These are phyloP conservation scores for Zea luxurians DNA, from an alignment of 176 grass and related monocot species.

Conservation along the genomic window DNA sequence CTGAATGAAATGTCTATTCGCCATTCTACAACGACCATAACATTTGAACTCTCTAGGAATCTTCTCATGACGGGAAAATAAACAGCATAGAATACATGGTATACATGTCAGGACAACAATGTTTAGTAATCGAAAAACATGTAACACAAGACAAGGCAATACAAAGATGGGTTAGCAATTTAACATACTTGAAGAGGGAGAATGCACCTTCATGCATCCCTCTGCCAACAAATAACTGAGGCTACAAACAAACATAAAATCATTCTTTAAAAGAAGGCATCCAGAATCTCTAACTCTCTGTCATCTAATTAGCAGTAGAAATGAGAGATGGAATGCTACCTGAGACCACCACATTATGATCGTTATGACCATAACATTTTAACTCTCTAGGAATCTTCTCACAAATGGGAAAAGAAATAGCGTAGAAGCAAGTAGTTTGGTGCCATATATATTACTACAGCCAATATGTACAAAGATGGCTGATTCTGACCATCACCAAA, in stretches of 20 bases:
- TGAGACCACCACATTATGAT: constrained; percentile 99
- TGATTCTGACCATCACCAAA: constrained; percentile 85
- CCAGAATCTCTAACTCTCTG: neutral
- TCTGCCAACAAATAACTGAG: constrained; percentile 94
- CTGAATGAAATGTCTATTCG: too few relatives aligned
- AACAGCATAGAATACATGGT: constrained; percentile 48
- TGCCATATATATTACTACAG: constrained; percentile 85
- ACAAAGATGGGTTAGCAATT: constrained; percentile 30
- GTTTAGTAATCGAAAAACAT: constrained; percentile 16
- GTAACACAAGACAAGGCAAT: constrained; percentile 19
- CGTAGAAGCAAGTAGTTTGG: constrained; percentile 82
- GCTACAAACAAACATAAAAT: constrained; percentile 58
- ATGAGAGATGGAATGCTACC: constrained; percentile 49
- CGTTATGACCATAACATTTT: constrained; percentile 76
- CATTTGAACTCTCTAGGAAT: too few relatives aligned
- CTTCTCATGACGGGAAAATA: too few relatives aligned
- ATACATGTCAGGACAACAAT: constrained; percentile 60
- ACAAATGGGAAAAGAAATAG: constrained; percentile 93
- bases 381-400: constrained; percentile 80
- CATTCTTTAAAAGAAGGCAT: constrained; percentile 10
- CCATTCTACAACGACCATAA: too few relatives aligned
- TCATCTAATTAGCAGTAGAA: constrained; percentile 30
- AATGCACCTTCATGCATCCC: constrained; percentile 99
- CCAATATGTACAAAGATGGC: constrained; percentile 83
- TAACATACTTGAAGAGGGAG: constrained; percentile 95